Conservation (phyloP, 768 basidiomycete species). For the Suillus subluteus region DNA sequence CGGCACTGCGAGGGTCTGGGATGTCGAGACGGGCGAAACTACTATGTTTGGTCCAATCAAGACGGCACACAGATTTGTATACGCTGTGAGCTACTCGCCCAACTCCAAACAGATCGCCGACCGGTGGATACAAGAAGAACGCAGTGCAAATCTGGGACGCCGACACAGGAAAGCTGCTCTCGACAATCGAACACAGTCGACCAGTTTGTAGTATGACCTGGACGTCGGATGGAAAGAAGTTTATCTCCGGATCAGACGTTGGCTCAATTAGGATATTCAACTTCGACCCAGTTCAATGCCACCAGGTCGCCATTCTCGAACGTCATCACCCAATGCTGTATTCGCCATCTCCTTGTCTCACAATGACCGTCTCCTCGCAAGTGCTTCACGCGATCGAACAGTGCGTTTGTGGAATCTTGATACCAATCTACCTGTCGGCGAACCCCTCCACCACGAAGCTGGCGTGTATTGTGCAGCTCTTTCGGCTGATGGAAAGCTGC, state of each 20-base stretch:
- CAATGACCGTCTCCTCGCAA: not conserved
- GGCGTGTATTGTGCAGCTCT: not conserved
- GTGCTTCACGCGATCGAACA: not conserved
- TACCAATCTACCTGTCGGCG: not conserved
- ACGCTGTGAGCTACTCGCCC: not conserved
- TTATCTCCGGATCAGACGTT: constrained; percentile 5
- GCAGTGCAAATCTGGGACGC: not conserved
- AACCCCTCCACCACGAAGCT: constrained; percentile 1
- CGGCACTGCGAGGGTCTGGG: not conserved
- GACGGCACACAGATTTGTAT: not conserved
- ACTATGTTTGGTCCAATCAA: not conserved
- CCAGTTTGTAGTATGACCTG: constrained; percentile 1
- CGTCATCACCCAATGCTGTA: not conserved
- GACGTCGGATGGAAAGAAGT: not conserved
- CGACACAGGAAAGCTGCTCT: not conserved
- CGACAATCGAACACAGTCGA: constrained; percentile 1
- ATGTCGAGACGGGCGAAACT: not conserved
- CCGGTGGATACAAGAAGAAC: not conserved
- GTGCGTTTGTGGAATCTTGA: constrained; percentile 1
- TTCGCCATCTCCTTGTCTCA: constrained; percentile 1
- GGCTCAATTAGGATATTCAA: not conserved
- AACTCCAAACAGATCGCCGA: not conserved
- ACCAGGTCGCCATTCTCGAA: constrained; percentile 2
- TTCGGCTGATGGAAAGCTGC: not conserved
- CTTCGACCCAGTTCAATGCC: not conserved